Evolutionary conservation across 2,329 filamentous ascomycete genomes (phyloP).

Genomic region (Orbilia oligospora): DNA sequence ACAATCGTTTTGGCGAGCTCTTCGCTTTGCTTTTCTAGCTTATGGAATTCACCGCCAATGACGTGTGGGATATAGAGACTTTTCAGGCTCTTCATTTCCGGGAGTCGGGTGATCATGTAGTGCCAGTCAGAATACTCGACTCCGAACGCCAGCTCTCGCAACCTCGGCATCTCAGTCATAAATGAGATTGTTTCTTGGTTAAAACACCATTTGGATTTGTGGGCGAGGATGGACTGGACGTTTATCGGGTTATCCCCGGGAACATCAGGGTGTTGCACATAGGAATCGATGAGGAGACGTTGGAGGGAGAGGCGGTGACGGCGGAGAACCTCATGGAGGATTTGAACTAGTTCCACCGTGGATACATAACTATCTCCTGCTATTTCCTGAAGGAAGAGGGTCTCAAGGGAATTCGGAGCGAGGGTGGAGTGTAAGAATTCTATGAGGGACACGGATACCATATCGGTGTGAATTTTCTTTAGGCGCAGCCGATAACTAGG

Average conservation of each 20-base stretch:
- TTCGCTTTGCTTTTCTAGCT: slow-evolving; percentile 73
- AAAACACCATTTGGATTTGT: slow-evolving; percentile 80
- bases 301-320: slow-evolving; percentile 79
- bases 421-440: slow-evolving; percentile 82
- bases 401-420: slow-evolving; percentile 83
- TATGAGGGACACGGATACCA: slow-evolving; percentile 78
- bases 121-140: slow-evolving; percentile 86
- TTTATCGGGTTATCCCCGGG: slow-evolving; percentile 65
- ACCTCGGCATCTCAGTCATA: slow-evolving; percentile 80
- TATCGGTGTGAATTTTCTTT: slow-evolving; percentile 82
- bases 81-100: slow-evolving; percentile 78
- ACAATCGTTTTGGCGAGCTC: slow-evolving; percentile 83
- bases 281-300: slow-evolving; percentile 75
- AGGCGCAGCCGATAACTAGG: slow-evolving; percentile 76
- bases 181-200: slow-evolving; percentile 79
- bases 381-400: slow-evolving; percentile 81
- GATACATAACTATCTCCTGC: slow-evolving; percentile 69
- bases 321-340: slow-evolving; percentile 79
- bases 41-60: slow-evolving; percentile 71
- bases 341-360: slow-evolving; percentile 76
- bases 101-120: slow-evolving; percentile 81
- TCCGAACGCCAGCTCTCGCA: slow-evolving; percentile 80
- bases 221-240: slow-evolving; percentile 66
- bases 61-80: slow-evolving; percentile 80
- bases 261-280: slow-evolving; percentile 50